Percentiles rank a stretch among this genome's conserved stretches.
Conservation (phyloP, 495 filamentous ascomycete species). For the Hyaloscypha finlandica region DNA sequence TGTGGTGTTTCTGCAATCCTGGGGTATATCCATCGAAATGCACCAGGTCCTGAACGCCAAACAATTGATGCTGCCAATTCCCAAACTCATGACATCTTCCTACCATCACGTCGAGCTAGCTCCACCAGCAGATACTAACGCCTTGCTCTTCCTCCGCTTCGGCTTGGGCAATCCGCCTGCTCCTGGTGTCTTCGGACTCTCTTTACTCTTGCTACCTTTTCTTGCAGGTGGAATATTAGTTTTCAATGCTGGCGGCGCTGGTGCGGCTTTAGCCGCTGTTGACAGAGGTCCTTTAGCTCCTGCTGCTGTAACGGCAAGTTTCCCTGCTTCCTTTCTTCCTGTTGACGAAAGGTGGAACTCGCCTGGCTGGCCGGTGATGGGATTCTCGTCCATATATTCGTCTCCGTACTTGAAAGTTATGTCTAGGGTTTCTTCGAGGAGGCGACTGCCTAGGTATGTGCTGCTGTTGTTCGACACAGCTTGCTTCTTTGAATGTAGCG, state of each 20-base stretch:
- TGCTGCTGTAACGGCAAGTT: slow-evolving; percentile 22
- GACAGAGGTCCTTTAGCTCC: slow-evolving; percentile 12
- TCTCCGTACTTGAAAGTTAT: slow-evolving; percentile 65
- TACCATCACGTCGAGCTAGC: slow-evolving; percentile 10
- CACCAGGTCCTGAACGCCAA: not conserved
- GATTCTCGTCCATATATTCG: slow-evolving; percentile 92
- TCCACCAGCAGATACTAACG: not conserved
- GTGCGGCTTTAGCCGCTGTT: slow-evolving; percentile 2
- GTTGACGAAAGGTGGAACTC: slow-evolving; percentile 76
- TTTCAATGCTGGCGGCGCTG: slow-evolving; percentile 24
- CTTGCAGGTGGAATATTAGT: slow-evolving; percentile 27
- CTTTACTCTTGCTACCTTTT: slow-evolving; percentile 33
- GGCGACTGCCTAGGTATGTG: slow-evolving; percentile 46
- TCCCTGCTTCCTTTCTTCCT: slow-evolving; percentile 39
- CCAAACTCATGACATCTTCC: not conserved
- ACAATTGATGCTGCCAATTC: not conserved
- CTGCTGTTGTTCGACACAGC: slow-evolving; percentile 35
- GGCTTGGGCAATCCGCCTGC: slow-evolving; percentile 39
- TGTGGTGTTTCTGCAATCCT: not conserved
- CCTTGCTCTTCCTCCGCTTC: slow-evolving; percentile 63
- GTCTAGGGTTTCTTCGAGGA: slow-evolving; percentile 67
- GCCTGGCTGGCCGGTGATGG: slow-evolving; percentile 81
- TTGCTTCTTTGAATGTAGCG: slow-evolving; percentile 31
- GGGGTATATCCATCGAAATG: slow-evolving; percentile 1
- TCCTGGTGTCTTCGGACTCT: slow-evolving; percentile 53